Base-by-base conservation (phyloP, 2,329 filamentous ascomycete genomes). In the Alternaria novae-zelandiae region DNA sequence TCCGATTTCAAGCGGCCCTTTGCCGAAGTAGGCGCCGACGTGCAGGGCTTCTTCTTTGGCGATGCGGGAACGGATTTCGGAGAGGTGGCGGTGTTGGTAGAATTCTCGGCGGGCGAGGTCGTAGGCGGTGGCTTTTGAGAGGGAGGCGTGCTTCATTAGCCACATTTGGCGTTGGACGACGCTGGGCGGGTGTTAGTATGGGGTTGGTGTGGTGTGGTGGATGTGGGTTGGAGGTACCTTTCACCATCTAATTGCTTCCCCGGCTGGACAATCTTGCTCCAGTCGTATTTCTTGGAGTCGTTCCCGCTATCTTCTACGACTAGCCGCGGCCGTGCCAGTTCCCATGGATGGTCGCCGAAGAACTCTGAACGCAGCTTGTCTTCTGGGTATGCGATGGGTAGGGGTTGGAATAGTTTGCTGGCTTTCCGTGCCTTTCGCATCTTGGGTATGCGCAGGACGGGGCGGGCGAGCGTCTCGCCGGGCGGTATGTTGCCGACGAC, bases 281-380 rank as follows among this genome's bases (percentile, higher is more conserved):
- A 98, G 80, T 97, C 89, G 73, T 89, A 89, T 58, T 82, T 84
- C 78, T 90, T 88, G 55, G 88, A 85, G 76, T 99, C 95, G 77
- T 91, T 91, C 57, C 96, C 96, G 74, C 95, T 91, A 70, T 89
- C 85, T 82, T 99, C 96, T 10, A 98, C 83, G 50, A 99, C 84
- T 62, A 97, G 86, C 70, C 93, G 87, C 58, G 96, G 96, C 66
- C 95, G 87, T 17, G 96, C 96, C 76, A 99, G 83, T 82, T 99
- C 96, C 96, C 96, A 99, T 6, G 96, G 96, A 79, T 99, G 96
- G 80, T 99, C 95, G 75, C 86, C 89, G 84, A 92, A 99, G 83
- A 98, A 99, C 26, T 90, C 88, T 70, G 82, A 85, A 67, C 96
- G 90, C 74, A 99, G 85, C 64, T 83, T 81, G 81, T 99, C 96